phyloP scores from a whole-genome alignment of 1,284 basidiomycete species.

The Ustilago loliicola region DNA sequence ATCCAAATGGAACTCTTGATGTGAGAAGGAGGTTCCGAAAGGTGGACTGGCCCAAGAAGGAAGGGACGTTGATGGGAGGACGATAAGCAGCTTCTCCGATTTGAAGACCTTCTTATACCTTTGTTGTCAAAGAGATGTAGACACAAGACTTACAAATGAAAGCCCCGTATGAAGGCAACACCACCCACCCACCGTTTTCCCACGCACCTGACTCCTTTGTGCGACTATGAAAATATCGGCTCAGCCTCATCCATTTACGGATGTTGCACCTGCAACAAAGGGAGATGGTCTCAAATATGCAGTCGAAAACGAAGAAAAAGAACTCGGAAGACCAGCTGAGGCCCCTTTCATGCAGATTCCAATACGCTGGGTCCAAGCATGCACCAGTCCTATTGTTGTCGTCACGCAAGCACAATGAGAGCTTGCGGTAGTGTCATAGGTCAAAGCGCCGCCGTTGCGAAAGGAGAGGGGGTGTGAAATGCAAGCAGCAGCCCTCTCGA shows the following conservation, averaged over 20 bases:
- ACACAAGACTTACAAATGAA: too few relatives aligned
- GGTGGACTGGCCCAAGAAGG: too few relatives aligned
- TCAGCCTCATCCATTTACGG: not conserved
- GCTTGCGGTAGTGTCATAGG: not conserved
- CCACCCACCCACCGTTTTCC: not conserved
- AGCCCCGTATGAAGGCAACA: too few relatives aligned
- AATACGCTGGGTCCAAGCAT: constrained; percentile 13
- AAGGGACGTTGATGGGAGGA: too few relatives aligned
- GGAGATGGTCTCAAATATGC: not conserved
- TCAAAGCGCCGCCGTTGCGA: not conserved
- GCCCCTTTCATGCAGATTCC: not conserved
- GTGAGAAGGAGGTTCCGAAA: too few relatives aligned
- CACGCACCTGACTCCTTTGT: not conserved
- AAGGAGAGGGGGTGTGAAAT: not conserved
- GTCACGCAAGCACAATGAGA: not conserved
- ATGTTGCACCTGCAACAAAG: constrained; percentile 4
- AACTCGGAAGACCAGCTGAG: too few relatives aligned
- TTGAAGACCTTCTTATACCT: too few relatives aligned
- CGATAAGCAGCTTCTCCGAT: too few relatives aligned
- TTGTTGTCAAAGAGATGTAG: too few relatives aligned
- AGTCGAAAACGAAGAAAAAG: too few relatives aligned
- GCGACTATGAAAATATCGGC: not conserved
- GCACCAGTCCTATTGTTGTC: constrained; percentile 11
- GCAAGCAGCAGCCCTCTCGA: too few relatives aligned
- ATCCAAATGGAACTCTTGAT: too few relatives aligned